A percentile compares a stretch with the other conserved stretches of the same genome.
Evolutionary conservation across 2,329 filamentous ascomycete species (phyloP).

Genomic region (Neurospora sp.): DNA sequence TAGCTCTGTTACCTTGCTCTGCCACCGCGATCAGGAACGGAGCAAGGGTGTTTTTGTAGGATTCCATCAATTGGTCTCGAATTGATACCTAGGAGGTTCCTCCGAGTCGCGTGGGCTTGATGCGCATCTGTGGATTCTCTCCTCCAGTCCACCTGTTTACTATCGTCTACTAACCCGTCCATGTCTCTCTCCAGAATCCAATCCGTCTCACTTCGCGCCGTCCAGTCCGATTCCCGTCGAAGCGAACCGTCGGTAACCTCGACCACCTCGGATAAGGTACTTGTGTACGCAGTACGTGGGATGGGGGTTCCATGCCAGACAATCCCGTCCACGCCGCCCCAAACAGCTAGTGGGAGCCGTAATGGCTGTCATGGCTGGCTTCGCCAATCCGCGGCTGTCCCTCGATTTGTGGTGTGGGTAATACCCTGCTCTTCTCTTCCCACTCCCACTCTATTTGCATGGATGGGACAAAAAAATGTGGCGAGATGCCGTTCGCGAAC

Average conservation of each 20-base stretch:
- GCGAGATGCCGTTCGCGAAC: background rate
- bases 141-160: background rate
- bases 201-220: background rate
- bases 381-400: background rate
- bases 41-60: background rate
- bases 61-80: background rate
- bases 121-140: background rate
- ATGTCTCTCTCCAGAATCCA: background rate
- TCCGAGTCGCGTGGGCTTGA: background rate
- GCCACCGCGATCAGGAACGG: background rate
- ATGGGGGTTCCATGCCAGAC: background rate
- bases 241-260: background rate
- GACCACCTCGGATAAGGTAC: background rate
- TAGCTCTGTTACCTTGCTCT: background rate
- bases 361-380: background rate
- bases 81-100: background rate
- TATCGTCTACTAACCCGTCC: background rate
- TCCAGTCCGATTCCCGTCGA: background rate
- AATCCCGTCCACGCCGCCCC: background rate
- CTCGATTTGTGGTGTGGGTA: conserved; percentile 1
- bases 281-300: background rate
- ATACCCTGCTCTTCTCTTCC: background rate
- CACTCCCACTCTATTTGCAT: conserved; percentile 1
- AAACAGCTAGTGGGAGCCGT: background rate
- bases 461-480: background rate